Conservation (phyloP, 306 rosid genomes). For the Quercus gilva region DNA sequence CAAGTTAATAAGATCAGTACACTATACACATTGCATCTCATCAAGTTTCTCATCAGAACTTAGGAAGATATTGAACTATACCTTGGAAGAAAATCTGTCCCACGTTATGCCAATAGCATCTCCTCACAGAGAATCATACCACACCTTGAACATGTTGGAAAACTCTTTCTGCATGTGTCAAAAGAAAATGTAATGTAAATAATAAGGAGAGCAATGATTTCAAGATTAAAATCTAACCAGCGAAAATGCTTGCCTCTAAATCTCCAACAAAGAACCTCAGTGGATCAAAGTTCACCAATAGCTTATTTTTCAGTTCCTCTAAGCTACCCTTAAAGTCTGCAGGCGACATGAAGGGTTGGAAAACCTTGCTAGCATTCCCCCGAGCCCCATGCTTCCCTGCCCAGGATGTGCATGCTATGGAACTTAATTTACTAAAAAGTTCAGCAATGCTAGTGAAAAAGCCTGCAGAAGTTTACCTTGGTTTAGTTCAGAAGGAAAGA, state of each 20-base stretch:
- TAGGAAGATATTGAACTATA: constrained; percentile 19
- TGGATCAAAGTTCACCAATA: constrained; percentile 84
- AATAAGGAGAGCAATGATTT: not conserved
- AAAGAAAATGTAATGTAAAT: not conserved
- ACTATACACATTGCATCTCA: not conserved
- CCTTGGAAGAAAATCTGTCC: constrained; percentile 64
- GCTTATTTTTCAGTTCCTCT: constrained; percentile 58
- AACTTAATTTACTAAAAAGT: constrained; percentile 12
- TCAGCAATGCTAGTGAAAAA: constrained; percentile 1
- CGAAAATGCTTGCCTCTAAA: constrained; percentile 63
- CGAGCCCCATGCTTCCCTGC: constrained; percentile 61
- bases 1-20: not conserved
- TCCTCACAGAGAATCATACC: constrained; percentile 96
- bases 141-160: constrained; percentile 58
- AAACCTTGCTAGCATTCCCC: constrained; percentile 65
- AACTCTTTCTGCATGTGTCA: constrained; percentile 56
- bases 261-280: constrained; percentile 63
- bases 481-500: constrained; percentile 73
- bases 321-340: constrained; percentile 59
- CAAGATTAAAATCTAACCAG: constrained; percentile 7
- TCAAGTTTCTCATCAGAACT: too few relatives aligned
- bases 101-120: constrained; percentile 92
- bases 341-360: constrained; percentile 69
- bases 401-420: constrained; percentile 5
- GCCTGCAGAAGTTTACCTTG: constrained; percentile 44